Base-by-base conservation (phyloP, 129 eudicot species). In the Tagetes erecta region DNA sequence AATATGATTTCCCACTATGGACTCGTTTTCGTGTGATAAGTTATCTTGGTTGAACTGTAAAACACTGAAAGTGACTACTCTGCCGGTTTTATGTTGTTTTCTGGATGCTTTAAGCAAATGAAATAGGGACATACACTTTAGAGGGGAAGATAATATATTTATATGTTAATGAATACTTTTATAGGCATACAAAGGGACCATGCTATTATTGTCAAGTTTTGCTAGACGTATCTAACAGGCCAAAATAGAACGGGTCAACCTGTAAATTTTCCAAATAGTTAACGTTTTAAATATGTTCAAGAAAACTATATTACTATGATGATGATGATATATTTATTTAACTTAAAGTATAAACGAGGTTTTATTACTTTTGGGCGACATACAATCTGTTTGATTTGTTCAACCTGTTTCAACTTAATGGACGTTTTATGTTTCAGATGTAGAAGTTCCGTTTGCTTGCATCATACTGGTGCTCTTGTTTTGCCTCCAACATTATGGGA, bases 401-500 rank as follows among this genome's bases (percentile, higher is more conserved):
- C 12, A 58, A 20, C 62, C 4, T 2, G 39, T n/a, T 38, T 10
- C 5, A 2, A 39, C 1, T 2, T 27, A 7, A 42, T 3, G 8
- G 9, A 39, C 5, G 0, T 39, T 20, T 72, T 56, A 6, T 35
- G 55, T 55, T 80, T 73, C 97, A 91, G 97, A 88, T 82, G 86
- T 91, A 46, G 91, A 91, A 84, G 89, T 91, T 31, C 97, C 97
- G 20, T 75, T 88, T 49, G 85, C 91, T 82, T 91, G 97, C 73
- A 27, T 80, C 76, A 91, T 91, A 68, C 83, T 91, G 68, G 91
- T 90, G 71, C 76, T 88, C 49, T 78, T 91, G 70, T 91, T 91
- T 67, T 88, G 68, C 82, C 93, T 91, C 64, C 97, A 91, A 79
- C 97, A 87, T 75, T 91, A 87, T 37, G 97, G 97, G 80, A 91